Base-by-base conservation (phyloP, 148 eudicot genomes). In the Rhododendron henanense region DNA sequence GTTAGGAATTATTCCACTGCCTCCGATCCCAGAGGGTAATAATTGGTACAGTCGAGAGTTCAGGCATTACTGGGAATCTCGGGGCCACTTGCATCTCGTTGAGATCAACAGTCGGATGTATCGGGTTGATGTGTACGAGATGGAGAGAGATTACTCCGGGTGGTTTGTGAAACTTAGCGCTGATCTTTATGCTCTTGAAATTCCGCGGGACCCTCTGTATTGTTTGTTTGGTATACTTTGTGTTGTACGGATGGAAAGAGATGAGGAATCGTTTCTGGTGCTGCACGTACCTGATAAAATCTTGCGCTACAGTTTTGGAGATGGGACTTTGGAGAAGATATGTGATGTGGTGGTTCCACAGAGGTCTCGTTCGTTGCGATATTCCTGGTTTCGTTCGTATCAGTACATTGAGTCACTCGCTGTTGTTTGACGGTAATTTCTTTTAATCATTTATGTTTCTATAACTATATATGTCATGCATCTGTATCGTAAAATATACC, bases 81-180 rank as follows among this genome's bases (percentile, higher is more conserved):
- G 80, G 0, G 86, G 44, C 35, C 82, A 84, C 33, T 28, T 84
- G 83, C 77, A 84, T 51, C 50, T 87, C 3, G 31, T 87, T 23
- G 88, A 87, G 75, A 65, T 84, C 19, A 78, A 75, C 19, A 78
- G 83, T 25, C 39, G 5, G 19, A 63, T 19, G 8, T 8, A 35
- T 21, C 41, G 35, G 23, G 79, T 83, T 19, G 6, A 83, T 79
- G 78, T 87, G 1, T 80, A 87, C 4, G 91, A 87, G 88, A 79
- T 85, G 88, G 73, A 71, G 73, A 85, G 87, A 35, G 88, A 90
- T 19, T 87, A 90, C 81, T 87, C 85, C 1, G 81, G n/a, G n/a
- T 59, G 25, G 65, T 59, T 19, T 18, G 9, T 59, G 65, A 59
- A 59, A 59, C 2, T 18, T 2, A 59, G 25, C n/a, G 8, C 3